Base-by-base conservation (phyloP, 139 green algal genomes). In the Chlorella sp. region DNA sequence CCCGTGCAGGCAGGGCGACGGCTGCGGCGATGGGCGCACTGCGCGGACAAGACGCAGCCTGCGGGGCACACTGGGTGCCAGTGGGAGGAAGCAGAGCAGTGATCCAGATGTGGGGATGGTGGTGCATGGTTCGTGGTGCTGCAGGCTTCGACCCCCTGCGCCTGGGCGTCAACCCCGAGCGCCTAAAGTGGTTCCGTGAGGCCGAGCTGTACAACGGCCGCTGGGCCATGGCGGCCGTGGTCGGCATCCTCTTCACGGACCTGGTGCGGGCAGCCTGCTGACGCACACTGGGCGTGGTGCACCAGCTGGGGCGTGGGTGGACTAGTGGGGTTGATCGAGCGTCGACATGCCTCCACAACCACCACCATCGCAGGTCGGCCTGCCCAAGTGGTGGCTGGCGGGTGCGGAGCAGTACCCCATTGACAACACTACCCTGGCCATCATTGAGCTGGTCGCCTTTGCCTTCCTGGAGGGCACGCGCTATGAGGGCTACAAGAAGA, bases 181-280 rank as follows among this genome's bases (percentile, higher is more conserved):
- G 35, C 35, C 72, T 89, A 36, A 84, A 84, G 72, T 91, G 86
- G 85, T 93, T 88, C 78, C 78, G 77, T 22, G 89, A 93, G 84
- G 91, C 86, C 50, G 92, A 97, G 89, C 86, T 93, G 74, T 89
- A 73, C 79, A 95, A 98, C 83, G 93, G 86, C 59, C 87, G 92
- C 74, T 97, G 88, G 88, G 92, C 93, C 26, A 97, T 97, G 92
- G 79, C 87, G 34, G 93, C 85, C 50, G 89, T 94, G 23, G 87
- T 81, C 24, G 93, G 93, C 77, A 95, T 96, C 83, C 79, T 95
- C 72, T 88, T 90, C 82, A 90, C 85, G 31, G 87, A 93, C 35
- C 71, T 86, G 31, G 67, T 72, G 36, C 50, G 67, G 5, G 35
- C 42, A n/a, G n/a, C n/a, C n/a, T n/a, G n/a, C n/a, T n/a, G n/a